Evolutionary conservation across 306 rosid genomes (phyloP), one percentile per base, ranked within the genome.

Genomic region (Quillaja saponaria): DNA sequence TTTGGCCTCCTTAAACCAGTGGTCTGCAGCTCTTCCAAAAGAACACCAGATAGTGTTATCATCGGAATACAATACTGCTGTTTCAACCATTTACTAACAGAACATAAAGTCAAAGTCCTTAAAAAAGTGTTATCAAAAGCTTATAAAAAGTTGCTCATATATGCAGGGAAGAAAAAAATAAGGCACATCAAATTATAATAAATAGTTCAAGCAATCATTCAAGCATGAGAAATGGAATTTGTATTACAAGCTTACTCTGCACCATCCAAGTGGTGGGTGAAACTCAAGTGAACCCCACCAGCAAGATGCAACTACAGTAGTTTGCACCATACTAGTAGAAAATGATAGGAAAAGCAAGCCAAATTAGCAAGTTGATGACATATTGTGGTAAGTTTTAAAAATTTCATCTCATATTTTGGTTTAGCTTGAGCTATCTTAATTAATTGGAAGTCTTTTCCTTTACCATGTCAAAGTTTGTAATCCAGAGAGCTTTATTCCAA

Each of bases 21-120:
- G 76, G 80, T 88, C 98, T 88, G 98, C 98, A 81, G 87, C 90
- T 88, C 98, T 92, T 92, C 78, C 85, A 79, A 77, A 74, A 78
- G 47, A 79, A 69, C 76, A 83, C 64, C 66, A 79, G 61, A 61
- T 28, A 75, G 67, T 47, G 67, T 85, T 77, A 85, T 75, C 72
- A 67, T 52, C 54, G 41, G 57, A 64, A 76, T 11, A 21, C 41
- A 68, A 58, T 42, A 55, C 14, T 49, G 42, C 48, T 42, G 25
- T 15, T 15, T 73, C 64, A 56, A 28, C 46, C 21, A 3, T 35
- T 55, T 33, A 58, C 50, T 1, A 53, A 42, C 35, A 61, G 33
- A 37, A 63, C 37, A 33, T 72, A 60, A 68, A 21, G 61, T 68
- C n/a, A 34, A 20, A 34, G 60, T 59, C 61, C 61, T 13, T 16